Evolutionary conservation across 2,329 filamentous ascomycete genomes (phyloP), one percentile per base, ranked within the genome.

Genomic region (Daldinia eschscholtzii): DNA sequence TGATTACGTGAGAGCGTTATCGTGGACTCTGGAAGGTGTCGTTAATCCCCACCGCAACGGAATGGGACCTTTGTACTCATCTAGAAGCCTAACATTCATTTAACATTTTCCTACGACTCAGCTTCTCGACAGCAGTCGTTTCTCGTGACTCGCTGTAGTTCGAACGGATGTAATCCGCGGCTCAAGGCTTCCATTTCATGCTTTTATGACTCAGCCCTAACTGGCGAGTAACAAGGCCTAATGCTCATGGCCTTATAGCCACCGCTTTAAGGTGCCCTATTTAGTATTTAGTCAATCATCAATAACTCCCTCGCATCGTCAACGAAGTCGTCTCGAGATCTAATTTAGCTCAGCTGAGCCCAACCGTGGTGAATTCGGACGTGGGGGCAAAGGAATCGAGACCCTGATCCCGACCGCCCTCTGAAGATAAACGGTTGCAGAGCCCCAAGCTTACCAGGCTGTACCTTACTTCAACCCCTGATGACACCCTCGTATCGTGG

Each of bases 1-100:
- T 68, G 65, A 68, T 70, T 70, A 70, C 52, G 68, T 70, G 65
- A 70, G 68, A 61, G n/a, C 30, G 39, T 39, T 39, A 18, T 23
- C 26, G 57, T 61, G 30, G 63, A 53, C 20, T 46, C 23, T 50
- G 10, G 6, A 41, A 61, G 13, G 7, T 53, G 10, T 57, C 60
- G 64, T 35, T 60, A 48, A 70, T 68, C 68, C 57, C 39, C 52
- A 57, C 65, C 61, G 44, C 39, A 67, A 65, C 39, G 6, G 57
- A 33, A 41, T 23, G 30, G 33, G 23, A 13, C 20, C 58, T 56
- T 42, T 28, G 13, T 55, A 42, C 39, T 57, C 56, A 30, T 57
- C 35, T 60, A 28, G 39, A 44, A 57, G 50, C 41, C 35, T 44
- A 60, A 20, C 60, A 52, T 20, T 67, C 50, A 28, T 48, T 18